Base-by-base conservation (phyloP, 1,284 basidiomycete species). In the Ganoderma leucocontextum region DNA sequence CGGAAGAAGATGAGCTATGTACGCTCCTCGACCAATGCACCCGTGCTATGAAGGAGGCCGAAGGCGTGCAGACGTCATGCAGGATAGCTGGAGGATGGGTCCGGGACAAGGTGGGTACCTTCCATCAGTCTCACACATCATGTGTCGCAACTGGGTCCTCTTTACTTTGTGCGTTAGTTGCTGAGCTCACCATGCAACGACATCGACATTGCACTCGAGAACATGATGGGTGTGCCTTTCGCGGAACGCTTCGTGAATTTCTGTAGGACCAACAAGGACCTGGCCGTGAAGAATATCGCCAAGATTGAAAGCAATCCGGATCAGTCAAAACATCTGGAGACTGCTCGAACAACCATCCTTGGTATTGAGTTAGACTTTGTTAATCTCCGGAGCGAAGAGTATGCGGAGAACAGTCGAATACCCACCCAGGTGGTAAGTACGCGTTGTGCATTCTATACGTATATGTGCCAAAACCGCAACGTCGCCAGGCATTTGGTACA, bases 291-390 rank as follows among this genome's bases (percentile, higher is more conserved):
- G 63, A 86, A 86, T 29, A 85, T 93, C 52, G 83, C 92, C 29
- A 95, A 92, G 76, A 96, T 99, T 68, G 95, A 94, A 64, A 92
- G 93, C 70, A 99, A 99, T 76, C 97, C 98, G 0, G 95, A 97
- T 60, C 98, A 99, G 82, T 97, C 95, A 65, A 99, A 99, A 80
- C 98, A 99, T 81, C 86, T 99, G 42, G 97, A 99, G 81, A 99
- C 98, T 0, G 97, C 96, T 0, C 93, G 93, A n/a, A 93, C 96
- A 39, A 89, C 87, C 39, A 84, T 99, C 35, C 85, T 96, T 61
- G 96, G 89, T 2, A 83, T 95, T 59, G 95, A 96, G 68, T 85
- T 99, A 63, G 98, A 99, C 80, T 93, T 99, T 75, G 98, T 99
- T 13, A 99, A 99, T 77, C 83, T 99, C 60, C 85, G 98, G 67